Evolutionary conservation across 1,284 basidiomycete species (phyloP).

Genomic region (Porogramme epimiltina): DNA sequence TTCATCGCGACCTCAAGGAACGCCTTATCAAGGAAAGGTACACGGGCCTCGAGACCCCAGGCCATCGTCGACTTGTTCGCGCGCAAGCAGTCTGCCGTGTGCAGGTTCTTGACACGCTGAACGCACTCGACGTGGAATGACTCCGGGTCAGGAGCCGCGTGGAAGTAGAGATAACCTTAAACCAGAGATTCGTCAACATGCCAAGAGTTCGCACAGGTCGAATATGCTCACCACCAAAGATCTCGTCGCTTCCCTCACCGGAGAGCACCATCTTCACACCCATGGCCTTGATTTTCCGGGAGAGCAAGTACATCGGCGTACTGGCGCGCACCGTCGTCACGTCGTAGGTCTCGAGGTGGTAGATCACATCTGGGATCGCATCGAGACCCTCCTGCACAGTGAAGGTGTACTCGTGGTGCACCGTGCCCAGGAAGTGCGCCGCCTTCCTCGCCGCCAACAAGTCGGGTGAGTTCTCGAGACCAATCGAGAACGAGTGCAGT

Average conservation of each 20-base stretch:
- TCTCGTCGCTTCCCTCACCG: constrained; percentile 98
- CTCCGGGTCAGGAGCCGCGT: constrained; percentile 88
- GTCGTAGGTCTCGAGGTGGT: constrained; percentile 99
- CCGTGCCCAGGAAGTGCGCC: constrained; percentile 91
- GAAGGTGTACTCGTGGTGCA: constrained; percentile 98
- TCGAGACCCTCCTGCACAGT: constrained; percentile 98
- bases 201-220: constrained; percentile 2
- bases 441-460: constrained; percentile 93
- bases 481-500: constrained; percentile 98
- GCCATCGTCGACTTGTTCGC: constrained; percentile 99
- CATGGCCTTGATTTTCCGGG: constrained; percentile 99
- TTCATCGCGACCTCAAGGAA: constrained; percentile 97
- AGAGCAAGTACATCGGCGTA: constrained; percentile 97
- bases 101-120: constrained; percentile 95
- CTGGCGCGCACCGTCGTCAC: constrained; percentile 98
- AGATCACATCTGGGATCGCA: constrained; percentile 96
- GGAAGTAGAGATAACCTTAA: constrained; percentile 97
- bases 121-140: constrained; percentile 98
- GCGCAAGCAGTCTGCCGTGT: constrained; percentile 96
- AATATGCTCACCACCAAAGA: constrained; percentile 78
- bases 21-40: constrained; percentile 97
- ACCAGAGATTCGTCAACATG: not conserved
- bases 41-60: constrained; percentile 98
- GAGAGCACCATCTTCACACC: constrained; percentile 99
- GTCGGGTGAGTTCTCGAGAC: constrained; percentile 95